phyloP scores from a whole-genome alignment of 2,329 filamentous ascomycete species.

The Fusarium robinianum region DNA sequence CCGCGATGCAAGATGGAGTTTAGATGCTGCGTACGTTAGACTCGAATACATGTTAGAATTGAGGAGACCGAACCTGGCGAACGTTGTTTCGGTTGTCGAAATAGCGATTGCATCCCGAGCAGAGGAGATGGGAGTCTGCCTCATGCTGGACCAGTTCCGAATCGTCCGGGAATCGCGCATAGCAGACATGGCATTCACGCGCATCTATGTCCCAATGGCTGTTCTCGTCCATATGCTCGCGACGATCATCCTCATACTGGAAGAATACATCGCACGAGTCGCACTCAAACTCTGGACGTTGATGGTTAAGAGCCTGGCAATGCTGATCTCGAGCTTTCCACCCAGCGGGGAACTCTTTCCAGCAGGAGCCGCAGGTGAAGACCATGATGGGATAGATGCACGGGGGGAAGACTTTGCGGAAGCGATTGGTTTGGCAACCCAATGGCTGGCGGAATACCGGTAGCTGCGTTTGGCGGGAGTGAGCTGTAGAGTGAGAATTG shows the following conservation, averaged over 20 bases:
- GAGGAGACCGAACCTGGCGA: conserved; percentile 1
- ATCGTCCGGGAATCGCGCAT: conserved; percentile 2
- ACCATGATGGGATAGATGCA: conserved; percentile 10
- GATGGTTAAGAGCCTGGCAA: conserved; percentile 35
- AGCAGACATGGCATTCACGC: conserved; percentile 37
- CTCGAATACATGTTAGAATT: fast-evolving
- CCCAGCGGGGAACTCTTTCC: conserved; percentile 30
- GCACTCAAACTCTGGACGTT: conserved; percentile 35
- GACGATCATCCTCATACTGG: conserved; percentile 20
- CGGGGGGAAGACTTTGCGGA: too few relatives aligned
- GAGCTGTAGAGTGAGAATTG: too few relatives aligned
- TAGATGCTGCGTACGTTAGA: conserved; percentile 51
- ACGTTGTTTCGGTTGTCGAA: conserved; percentile 39
- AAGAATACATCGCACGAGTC: conserved; percentile 36
- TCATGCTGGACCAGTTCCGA: conserved; percentile 35
- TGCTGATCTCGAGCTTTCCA: conserved; percentile 37
- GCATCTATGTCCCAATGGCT: conserved; percentile 34
- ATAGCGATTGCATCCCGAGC: conserved; percentile 38
- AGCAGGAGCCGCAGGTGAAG: conserved; percentile 36
- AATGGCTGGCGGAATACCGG: too few relatives aligned
- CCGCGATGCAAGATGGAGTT: conserved; percentile 53
- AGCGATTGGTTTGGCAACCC: background rate
- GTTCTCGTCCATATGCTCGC: conserved; percentile 38
- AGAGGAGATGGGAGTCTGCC: conserved; percentile 39
- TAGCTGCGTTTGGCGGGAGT: too few relatives aligned